Evolutionary conservation across 768 basidiomycete genomes (phyloP), one percentile per base, ranked within the genome.

Genomic region (Aureoboletus auriporus): DNA sequence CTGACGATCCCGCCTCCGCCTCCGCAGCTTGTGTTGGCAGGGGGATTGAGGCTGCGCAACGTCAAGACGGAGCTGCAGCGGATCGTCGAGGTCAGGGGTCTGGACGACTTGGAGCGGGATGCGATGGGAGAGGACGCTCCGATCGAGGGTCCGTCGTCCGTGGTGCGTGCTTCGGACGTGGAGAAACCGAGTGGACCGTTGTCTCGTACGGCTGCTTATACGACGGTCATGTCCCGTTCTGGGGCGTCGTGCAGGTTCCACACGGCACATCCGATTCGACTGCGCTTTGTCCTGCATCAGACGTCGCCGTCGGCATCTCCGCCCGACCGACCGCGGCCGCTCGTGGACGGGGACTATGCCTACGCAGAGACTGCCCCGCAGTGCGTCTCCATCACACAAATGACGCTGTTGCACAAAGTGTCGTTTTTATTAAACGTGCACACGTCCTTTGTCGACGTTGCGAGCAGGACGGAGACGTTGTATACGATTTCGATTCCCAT

Each of bases 161-260:
- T 64, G 38, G 46, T 60, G 33, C 50, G 43, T 46, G 46, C 45
- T 44, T 60, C 50, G 5, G 42, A 50, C 37, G 47, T 23, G 57
- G 69, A 61, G 61, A 72, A 60, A 44, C 53, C 60, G 23, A 59
- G 58, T 51, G 62, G 71, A 6, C 70, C 72, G 20, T 50, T 53
- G 5, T 53, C 67, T 16, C 71, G 71, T 51, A 71, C 72, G 27
- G 68, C 75, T 14, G 67, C 73, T 36, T 76, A 78, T 55, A 70
- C 74, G 34, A 73, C 76, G 3, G 74, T 84, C 43, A 72, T 97
- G 26, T 84, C 91, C 11, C 80, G 86, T 7, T 93, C 93, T 12
- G 95, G 95, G 39, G 93, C 93, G 37, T 86, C 91, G 16, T 93
- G 92, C 64, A 84, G 92, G 39, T 93, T 96, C 63, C 93, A 96